Evolutionary conservation across 495 filamentous ascomycete species (phyloP).

Genomic region (Daldinia vernicosa): DNA sequence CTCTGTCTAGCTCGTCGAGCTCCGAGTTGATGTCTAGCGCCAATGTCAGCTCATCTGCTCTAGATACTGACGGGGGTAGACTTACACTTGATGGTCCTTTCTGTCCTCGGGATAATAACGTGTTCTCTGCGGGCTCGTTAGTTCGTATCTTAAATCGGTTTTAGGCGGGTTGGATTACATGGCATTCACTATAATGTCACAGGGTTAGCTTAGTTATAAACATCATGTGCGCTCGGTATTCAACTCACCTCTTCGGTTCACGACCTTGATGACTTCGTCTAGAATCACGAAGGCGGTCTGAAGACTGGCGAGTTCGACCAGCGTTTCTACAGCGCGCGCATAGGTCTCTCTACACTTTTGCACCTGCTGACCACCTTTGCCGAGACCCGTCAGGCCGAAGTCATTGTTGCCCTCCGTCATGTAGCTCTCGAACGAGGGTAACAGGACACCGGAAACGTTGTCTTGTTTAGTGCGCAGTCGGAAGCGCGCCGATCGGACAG

Average conservation of each 20-base stretch:
- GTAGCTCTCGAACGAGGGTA: constrained; percentile 92
- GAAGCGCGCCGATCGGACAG: constrained; percentile 90
- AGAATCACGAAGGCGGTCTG: constrained; percentile 97
- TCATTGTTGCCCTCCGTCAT: constrained; percentile 90
- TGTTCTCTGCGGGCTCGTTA: constrained; percentile 69
- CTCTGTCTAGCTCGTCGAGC: constrained; percentile 95
- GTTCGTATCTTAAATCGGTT: constrained; percentile 14
- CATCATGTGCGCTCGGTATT: neutral
- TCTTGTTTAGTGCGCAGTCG: constrained; percentile 93
- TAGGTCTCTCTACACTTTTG: constrained; percentile 96
- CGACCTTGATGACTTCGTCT: constrained; percentile 99
- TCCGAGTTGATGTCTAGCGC: constrained; percentile 92
- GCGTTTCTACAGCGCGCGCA: constrained; percentile 92
- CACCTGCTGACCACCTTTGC: constrained; percentile 97
- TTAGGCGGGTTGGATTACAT: constrained; percentile 68
- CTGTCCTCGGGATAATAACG: constrained; percentile 97
- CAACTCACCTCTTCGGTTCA: constrained; percentile 85
- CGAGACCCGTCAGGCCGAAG: constrained; percentile 94
- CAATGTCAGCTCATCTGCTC: neutral
- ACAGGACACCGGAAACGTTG: constrained; percentile 95
- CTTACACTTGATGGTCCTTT: constrained; percentile 97
- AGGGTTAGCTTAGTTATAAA: constrained; percentile 48
- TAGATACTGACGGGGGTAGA: constrained; percentile 13
- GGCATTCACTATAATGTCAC: constrained; percentile 74
- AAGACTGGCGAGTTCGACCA: constrained; percentile 95